Evolutionary conservation across 176 grass and related monocot genomes (phyloP).

Genomic region (Aegilops tauschii): DNA sequence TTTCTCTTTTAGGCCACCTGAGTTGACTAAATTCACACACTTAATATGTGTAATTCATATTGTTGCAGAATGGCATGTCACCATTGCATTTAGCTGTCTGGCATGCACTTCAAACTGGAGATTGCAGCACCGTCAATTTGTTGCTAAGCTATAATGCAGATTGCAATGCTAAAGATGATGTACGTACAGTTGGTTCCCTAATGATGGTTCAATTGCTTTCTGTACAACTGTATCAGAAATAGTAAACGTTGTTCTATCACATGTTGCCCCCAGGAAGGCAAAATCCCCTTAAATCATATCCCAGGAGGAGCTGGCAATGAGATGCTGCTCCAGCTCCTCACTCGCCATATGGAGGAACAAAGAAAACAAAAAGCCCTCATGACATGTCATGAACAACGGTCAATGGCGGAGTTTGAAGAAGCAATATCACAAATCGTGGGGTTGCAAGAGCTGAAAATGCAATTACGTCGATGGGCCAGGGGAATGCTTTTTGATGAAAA

Average conservation of each 20-base stretch:
- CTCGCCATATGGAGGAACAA: conserved; percentile 71
- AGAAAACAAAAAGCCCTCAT: conserved; percentile 68
- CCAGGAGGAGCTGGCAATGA: conserved; percentile 46
- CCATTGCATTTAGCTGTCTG: conserved; percentile 95
- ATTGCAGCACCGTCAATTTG: conserved; percentile 61
- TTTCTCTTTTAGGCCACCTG: neutral
- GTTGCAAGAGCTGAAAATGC: conserved; percentile 83
- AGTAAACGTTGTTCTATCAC: conserved; percentile 24
- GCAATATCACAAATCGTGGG: conserved; percentile 87
- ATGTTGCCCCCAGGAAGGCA: conserved; percentile 63
- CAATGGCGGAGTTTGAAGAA: conserved; percentile 83
- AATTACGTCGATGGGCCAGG: conserved; percentile 81
- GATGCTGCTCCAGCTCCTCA: conserved; percentile 62
- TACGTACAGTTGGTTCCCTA: conserved; percentile 47
- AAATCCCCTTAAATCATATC: conserved; percentile 78
- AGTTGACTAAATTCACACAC: neutral
- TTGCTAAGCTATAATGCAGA: conserved; percentile 76
- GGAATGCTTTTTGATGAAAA: conserved; percentile 99
- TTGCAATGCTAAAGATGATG: conserved; percentile 90
- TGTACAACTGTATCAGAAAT: conserved; percentile 14
- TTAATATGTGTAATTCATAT: conserved; percentile 17
- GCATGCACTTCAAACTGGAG: conserved; percentile 72
- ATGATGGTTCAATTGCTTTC: conserved; percentile 32
- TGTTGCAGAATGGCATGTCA: conserved; percentile 96
- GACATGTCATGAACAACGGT: conserved; percentile 62